phyloP scores from a whole-genome alignment of 2,329 filamentous ascomycete genomes.

The Colletotrichum sp. region DNA sequence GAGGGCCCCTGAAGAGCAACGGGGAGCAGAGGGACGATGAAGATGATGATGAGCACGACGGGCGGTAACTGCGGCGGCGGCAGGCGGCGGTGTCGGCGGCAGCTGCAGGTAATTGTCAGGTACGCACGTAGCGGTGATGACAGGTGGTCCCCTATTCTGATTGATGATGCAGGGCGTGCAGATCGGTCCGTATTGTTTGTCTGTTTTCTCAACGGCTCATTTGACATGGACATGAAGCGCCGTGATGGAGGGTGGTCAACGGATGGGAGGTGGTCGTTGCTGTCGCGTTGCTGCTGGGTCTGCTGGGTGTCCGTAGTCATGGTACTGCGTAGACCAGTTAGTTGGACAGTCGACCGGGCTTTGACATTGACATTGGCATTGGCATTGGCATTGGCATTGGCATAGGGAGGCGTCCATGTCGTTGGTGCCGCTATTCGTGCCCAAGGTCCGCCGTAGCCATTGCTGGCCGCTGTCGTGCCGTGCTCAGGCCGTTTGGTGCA shows the following conservation, averaged over 20 bases:
- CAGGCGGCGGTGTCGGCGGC: neutral
- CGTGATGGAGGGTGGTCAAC: neutral
- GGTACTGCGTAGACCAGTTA: neutral
- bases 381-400: neutral
- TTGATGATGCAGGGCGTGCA: slow-evolving; percentile 12
- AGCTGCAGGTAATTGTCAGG: neutral
- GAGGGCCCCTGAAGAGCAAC: neutral
- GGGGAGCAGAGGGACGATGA: neutral
- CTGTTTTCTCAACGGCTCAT: neutral
- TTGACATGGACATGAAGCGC: neutral
- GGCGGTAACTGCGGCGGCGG: neutral
- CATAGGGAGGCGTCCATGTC: neutral
- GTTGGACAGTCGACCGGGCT: neutral
- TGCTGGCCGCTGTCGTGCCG: neutral
- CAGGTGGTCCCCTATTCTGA: slow-evolving; percentile 6
- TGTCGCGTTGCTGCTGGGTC: neutral
- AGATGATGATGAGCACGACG: slow-evolving; percentile 5
- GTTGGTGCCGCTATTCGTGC: neutral
- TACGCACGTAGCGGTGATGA: neutral
- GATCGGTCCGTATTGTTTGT: neutral
- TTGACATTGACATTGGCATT: neutral
- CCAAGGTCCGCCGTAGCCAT: neutral
- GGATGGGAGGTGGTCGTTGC: neutral
- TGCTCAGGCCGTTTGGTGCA: neutral
- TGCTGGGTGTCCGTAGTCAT: neutral